Conservation (phyloP, 129 eudicot genomes). For the Logfia minima region DNA sequence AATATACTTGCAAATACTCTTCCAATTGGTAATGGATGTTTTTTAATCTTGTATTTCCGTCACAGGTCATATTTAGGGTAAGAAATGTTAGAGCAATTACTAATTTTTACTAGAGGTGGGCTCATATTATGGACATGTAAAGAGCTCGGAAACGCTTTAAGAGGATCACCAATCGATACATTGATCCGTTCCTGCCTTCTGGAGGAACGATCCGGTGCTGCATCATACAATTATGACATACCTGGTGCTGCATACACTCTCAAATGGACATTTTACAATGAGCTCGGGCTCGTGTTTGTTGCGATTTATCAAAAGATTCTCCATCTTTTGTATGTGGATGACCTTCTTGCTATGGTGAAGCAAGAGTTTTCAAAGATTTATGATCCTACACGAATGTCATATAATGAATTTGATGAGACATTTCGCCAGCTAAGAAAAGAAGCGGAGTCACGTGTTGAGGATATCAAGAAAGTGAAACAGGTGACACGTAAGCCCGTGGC, state of each 20-base stretch:
- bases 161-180: constrained; percentile 82
- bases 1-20: too few relatives aligned
- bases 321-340: constrained; percentile 92
- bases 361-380: constrained; percentile 70
- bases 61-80: constrained; percentile 12
- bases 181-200: constrained; percentile 87
- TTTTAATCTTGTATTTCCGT: too few relatives aligned
- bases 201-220: constrained; percentile 93
- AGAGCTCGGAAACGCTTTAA: constrained; percentile 89
- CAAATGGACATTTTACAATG: constrained; percentile 94
- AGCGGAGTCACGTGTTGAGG: constrained; percentile 84
- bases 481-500: constrained; percentile 42
- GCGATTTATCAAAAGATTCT: constrained; percentile 90
- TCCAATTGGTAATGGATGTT: too few relatives aligned
- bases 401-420: constrained; percentile 75
- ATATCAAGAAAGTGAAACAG: constrained; percentile 71
- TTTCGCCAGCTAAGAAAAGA: constrained; percentile 86
- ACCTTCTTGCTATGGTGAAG: constrained; percentile 81
- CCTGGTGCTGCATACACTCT: constrained; percentile 91
- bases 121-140: constrained; percentile 97
- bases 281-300: constrained; percentile 82
- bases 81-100: constrained; percentile 84
- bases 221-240: constrained; percentile 80
- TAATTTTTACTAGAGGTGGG: constrained; percentile 92
- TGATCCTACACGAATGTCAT: constrained; percentile 68